Conservation (phyloP, 2,329 filamentous ascomycete species). For the Cladorrhinum sp. region DNA sequence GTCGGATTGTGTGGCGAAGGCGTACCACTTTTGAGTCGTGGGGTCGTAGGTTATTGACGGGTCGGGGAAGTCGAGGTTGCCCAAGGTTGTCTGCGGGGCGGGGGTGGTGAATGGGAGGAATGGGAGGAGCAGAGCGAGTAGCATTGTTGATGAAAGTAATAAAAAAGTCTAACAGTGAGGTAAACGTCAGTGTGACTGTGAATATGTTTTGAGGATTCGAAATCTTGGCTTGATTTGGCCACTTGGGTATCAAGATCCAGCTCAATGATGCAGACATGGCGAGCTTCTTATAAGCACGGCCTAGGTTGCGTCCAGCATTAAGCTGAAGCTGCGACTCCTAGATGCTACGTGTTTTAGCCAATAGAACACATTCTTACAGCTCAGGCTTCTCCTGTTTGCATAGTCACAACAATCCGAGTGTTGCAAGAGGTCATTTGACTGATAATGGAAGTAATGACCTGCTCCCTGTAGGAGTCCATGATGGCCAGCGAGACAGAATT, state of each 20-base stretch:
- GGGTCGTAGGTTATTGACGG: conserved; percentile 41
- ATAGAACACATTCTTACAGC: no score
- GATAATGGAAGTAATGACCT: not conserved
- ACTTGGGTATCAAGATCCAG: no score
- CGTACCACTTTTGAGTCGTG: conserved; percentile 43
- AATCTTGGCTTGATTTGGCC: no score
- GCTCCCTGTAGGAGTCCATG: not conserved
- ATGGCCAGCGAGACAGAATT: not conserved
- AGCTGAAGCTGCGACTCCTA: not conserved
- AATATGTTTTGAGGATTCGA: no score
- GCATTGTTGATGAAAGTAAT: not conserved
- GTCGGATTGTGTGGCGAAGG: conserved; percentile 45
- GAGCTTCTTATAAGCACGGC: not conserved
- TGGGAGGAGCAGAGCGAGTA: not conserved
- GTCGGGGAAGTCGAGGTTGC: conserved; percentile 41
- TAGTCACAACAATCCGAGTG: not conserved
- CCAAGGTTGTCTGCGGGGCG: conserved; percentile 3
- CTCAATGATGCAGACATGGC: not conserved
- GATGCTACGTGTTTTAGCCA: no score
- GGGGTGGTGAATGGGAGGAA: not conserved
- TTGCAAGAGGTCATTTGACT: not conserved
- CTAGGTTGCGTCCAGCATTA: not conserved
- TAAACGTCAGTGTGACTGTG: no score
- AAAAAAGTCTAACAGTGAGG: no score
- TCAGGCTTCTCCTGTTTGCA: not conserved